A percentile compares a stretch with the other conserved stretches of the same genome.
Evolutionary conservation across 2,329 filamentous ascomycete species (phyloP).

Genomic region (Capronia americana): DNA sequence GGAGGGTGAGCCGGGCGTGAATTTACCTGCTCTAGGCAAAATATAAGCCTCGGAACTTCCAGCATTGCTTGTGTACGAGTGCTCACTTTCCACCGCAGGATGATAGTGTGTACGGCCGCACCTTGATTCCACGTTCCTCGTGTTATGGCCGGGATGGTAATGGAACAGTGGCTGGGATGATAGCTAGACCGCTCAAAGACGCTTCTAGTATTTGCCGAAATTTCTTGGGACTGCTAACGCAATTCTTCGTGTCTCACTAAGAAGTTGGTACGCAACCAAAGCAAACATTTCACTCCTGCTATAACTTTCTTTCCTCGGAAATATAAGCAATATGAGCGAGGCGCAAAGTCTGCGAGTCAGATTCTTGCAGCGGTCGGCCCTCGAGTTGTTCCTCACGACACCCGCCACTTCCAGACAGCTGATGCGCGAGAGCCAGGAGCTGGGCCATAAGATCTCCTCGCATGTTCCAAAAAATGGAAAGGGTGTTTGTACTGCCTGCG

Average conservation of each 20-base stretch:
- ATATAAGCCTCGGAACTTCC: neutral
- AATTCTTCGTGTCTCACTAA: neutral
- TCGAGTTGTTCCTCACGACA: slow-evolving; percentile 43
- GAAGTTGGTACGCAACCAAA: neutral
- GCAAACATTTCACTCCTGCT: neutral
- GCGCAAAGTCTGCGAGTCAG: neutral
- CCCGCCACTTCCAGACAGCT: slow-evolving; percentile 52
- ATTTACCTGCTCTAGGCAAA: too few species aligned
- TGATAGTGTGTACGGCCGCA: neutral
- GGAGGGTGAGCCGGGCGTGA: too few species aligned
- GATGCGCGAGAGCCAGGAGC: slow-evolving; percentile 37
- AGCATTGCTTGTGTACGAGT: neutral
- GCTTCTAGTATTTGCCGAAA: neutral
- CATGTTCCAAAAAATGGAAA: slow-evolving; percentile 29
- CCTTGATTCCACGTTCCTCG: neutral
- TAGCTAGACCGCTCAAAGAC: neutral
- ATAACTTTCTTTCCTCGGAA: neutral
- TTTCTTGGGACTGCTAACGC: neutral
- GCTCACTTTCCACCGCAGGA: neutral
- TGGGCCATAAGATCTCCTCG: neutral
- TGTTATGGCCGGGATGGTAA: neutral
- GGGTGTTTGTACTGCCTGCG: slow-evolving; percentile 50
- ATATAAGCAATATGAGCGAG: slow-evolving; percentile 3
- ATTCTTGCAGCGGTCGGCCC: slow-evolving; percentile 49
- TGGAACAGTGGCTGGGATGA: neutral